phyloP scores from a whole-genome alignment of 2,329 filamentous ascomycete species.

The Trichophyton schoenleinii region DNA sequence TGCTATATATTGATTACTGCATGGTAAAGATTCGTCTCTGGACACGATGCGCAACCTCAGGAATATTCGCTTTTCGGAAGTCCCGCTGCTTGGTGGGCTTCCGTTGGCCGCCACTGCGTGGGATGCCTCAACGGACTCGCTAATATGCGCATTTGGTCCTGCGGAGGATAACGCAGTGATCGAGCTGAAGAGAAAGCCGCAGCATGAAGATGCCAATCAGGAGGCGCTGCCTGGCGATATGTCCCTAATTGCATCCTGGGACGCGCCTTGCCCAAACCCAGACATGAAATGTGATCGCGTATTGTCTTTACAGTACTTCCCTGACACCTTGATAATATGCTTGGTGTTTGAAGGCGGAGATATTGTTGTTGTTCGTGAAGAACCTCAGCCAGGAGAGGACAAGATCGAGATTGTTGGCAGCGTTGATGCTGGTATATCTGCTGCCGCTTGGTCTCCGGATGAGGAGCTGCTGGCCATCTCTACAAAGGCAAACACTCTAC shows the following conservation, averaged over 20 bases:
- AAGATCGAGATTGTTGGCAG: constrained; percentile 92
- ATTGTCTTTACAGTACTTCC: constrained; percentile 70
- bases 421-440: constrained; percentile 80
- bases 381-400: constrained; percentile 52
- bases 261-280: constrained; percentile 67
- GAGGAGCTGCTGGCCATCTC: constrained; percentile 78
- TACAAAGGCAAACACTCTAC: constrained; percentile 63
- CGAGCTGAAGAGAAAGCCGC: constrained; percentile 49
- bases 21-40: constrained; percentile 18
- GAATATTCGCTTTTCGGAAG: constrained; percentile 58
- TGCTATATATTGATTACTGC: not conserved
- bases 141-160: constrained; percentile 77
- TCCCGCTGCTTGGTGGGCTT: constrained; percentile 47
- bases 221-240: constrained; percentile 32
- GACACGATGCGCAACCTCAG: constrained; percentile 73
- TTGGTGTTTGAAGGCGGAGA: constrained; percentile 82
- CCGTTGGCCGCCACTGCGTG: constrained; percentile 67
- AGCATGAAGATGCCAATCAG: constrained; percentile 27
- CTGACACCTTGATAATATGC: constrained; percentile 64
- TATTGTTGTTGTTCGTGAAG: constrained; percentile 72
- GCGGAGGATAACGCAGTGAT: constrained; percentile 56
- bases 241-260: constrained; percentile 65
- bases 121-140: constrained; percentile 65
- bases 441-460: constrained; percentile 87
- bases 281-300: constrained; percentile 64